phyloP scores from a whole-genome alignment of 2,329 filamentous ascomycete genomes.

The Lachnellula cervina region DNA sequence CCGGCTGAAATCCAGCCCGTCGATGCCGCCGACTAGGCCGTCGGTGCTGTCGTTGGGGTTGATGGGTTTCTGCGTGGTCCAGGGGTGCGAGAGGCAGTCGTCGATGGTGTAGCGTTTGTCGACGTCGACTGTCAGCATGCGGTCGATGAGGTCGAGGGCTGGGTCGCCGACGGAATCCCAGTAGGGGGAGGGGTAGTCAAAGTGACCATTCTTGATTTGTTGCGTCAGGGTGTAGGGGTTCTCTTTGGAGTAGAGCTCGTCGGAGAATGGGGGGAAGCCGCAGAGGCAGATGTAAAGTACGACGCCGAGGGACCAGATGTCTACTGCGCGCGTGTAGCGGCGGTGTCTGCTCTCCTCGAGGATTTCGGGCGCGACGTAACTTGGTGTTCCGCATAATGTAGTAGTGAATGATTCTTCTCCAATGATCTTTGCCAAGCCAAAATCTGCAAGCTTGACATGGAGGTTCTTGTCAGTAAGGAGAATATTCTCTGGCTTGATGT shows the following conservation, averaged over 20 bases:
- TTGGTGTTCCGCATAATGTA: constrained; percentile 92
- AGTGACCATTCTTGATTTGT: constrained; percentile 83
- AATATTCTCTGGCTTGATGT: constrained; percentile 64
- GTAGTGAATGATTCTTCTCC: constrained; percentile 98
- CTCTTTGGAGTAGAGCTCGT: constrained; percentile 76
- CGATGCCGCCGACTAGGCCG: constrained; percentile 82
- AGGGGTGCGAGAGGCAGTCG: constrained; percentile 85
- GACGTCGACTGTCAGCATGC: constrained; percentile 86
- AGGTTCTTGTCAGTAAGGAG: constrained; percentile 79
- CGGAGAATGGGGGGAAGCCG: constrained; percentile 94
- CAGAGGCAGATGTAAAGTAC: constrained; percentile 96
- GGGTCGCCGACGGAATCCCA: constrained; percentile 86
- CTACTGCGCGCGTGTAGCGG: constrained; percentile 90
- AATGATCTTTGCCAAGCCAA: constrained; percentile 96
- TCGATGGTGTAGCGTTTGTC: constrained; percentile 82
- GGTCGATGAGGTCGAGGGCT: constrained; percentile 87
- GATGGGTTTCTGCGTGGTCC: constrained; percentile 62
- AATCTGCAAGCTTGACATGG: constrained; percentile 89
- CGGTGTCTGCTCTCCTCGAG: constrained; percentile 75
- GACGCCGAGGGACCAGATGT: constrained; percentile 96
- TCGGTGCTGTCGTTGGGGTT: constrained; percentile 82
- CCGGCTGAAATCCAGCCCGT: constrained; percentile 74
- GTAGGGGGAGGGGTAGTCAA: constrained; percentile 94
- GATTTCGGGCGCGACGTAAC: constrained; percentile 95
- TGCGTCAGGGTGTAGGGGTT: constrained; percentile 84